Conservation (phyloP, 2,329 filamentous ascomycete genomes). For the Colletotrichum filicis region DNA sequence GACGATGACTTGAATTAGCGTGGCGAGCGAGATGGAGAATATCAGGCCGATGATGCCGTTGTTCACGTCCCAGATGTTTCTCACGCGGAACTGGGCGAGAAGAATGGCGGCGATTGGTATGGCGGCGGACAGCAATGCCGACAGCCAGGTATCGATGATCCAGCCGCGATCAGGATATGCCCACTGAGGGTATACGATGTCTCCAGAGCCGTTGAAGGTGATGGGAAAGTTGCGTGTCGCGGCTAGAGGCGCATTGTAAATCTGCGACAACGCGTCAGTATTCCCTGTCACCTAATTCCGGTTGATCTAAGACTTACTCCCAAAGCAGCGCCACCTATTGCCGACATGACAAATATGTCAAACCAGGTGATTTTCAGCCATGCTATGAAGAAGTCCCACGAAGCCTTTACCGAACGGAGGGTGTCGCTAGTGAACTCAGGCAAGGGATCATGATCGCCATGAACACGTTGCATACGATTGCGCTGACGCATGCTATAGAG, state of each 20-base stretch:
- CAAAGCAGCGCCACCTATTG: slow-evolving; percentile 57
- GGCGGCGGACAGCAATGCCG: slow-evolving; percentile 65
- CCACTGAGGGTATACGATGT: slow-evolving; percentile 72
- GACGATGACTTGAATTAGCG: slow-evolving; percentile 73
- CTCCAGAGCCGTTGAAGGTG: slow-evolving; percentile 64
- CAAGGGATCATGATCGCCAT: background rate
- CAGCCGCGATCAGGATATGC: slow-evolving; percentile 73
- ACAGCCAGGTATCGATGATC: slow-evolving; percentile 69
- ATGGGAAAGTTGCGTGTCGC: slow-evolving; percentile 71
- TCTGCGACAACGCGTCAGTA: slow-evolving; percentile 44
- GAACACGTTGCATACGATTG: background rate
- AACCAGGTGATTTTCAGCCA: slow-evolving; percentile 70
- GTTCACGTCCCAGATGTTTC: slow-evolving; percentile 68
- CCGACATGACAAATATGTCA: slow-evolving; percentile 68
- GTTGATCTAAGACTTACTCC: slow-evolving; percentile 38
- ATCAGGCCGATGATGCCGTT: slow-evolving; percentile 71
- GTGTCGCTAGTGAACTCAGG: slow-evolving; percentile 23
- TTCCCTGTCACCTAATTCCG: slow-evolving; percentile 40
- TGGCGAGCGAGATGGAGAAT: slow-evolving; percentile 68
- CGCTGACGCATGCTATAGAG: background rate
- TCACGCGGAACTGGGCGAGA: slow-evolving; percentile 67
- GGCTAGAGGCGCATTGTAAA: slow-evolving; percentile 65
- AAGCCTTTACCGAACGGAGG: background rate
- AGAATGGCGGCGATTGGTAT: slow-evolving; percentile 69
- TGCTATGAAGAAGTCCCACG: slow-evolving; percentile 9